phyloP scores from a whole-genome alignment of 139 green algal genomes.

The Coelastrella sp. region DNA sequence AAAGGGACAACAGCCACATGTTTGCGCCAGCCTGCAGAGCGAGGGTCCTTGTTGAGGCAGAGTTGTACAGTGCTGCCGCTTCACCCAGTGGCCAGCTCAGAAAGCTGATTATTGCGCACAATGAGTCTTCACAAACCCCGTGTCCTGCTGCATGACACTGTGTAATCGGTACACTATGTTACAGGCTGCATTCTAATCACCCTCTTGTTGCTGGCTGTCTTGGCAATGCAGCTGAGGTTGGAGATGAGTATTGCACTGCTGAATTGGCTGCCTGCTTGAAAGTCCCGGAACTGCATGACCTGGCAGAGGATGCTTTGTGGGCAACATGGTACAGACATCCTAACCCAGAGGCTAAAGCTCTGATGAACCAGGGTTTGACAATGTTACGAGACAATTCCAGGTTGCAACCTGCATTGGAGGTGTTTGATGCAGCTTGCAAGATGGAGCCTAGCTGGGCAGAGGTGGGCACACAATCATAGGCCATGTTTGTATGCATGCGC shows the following conservation, averaged over 20 bases:
- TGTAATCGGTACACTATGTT: too few species aligned
- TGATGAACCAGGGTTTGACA: conserved; percentile 58
- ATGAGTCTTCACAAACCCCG: too few species aligned
- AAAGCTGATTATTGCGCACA: too few species aligned
- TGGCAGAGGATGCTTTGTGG: conserved; percentile 65
- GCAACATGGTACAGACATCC: conserved; percentile 1
- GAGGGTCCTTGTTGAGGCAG: background rate
- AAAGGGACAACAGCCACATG: too few species aligned
- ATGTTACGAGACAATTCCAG: background rate
- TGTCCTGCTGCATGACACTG: background rate
- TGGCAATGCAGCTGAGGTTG: conserved; percentile 51
- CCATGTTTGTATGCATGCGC: background rate
- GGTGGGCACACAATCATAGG: background rate
- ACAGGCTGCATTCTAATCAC: too few species aligned
- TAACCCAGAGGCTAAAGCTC: background rate
- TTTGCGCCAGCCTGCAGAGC: too few species aligned
- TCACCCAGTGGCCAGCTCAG: too few species aligned
- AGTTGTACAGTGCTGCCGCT: too few species aligned
- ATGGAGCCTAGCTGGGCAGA: background rate
- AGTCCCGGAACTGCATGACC: conserved; percentile 46
- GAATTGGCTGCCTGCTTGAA: conserved; percentile 56
- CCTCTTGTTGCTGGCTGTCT: background rate
- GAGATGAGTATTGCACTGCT: conserved; percentile 53
- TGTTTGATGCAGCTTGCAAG: background rate
- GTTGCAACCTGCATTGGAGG: background rate